Evolutionary conservation across 805 yeast species (phyloP), one percentile per base, ranked within the genome.

Genomic region (Schizosaccharomyces lindneri): DNA sequence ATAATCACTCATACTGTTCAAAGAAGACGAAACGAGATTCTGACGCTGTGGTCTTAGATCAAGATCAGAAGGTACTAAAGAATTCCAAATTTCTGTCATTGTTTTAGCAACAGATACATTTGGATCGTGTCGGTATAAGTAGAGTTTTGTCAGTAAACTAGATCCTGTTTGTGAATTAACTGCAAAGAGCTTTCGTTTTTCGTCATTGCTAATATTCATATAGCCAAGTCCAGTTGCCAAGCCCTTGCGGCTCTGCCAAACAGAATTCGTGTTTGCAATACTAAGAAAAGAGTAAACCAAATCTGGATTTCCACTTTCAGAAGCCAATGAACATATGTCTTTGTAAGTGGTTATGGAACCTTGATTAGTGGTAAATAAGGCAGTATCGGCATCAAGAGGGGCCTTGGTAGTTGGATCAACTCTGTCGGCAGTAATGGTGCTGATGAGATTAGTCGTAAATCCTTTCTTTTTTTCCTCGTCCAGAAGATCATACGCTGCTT

Each of bases 251-350:
- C 96, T 85, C 0, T 94, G 80, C 98, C 98, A 90, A 24, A 89
- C 72, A 0, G 93, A 82, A 0, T 95, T 86, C 61, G 83, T 83
- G 64, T 86, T 83, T 0, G 97, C 95, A 62, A 90, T 73, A 0
- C 95, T 82, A 96, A 90, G 87, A 70, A 90, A 90, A 68, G 87
- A 86, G 72, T 90, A 90, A 4, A 90, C 96, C 65, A 90, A 77
- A 65, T 93, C 80, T 15, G 97, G 95, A 71, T 90, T 96, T 36
- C 97, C 97, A 9, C 88, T 94, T 68, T 90, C 98, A 0, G 93
- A 81, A 0, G 98, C 97, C 60, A 90, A 41, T 24, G 51, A 24
- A 61, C 64, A 19, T 31, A 90, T 86, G 71, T 90, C 98, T 67
- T 84, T 86, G 70, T 90, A 90, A 0, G 97, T 89, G 0, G 95